Conservation (phyloP, 192 early-diverging fungal species). For the Backusella liffmaniae region DNA sequence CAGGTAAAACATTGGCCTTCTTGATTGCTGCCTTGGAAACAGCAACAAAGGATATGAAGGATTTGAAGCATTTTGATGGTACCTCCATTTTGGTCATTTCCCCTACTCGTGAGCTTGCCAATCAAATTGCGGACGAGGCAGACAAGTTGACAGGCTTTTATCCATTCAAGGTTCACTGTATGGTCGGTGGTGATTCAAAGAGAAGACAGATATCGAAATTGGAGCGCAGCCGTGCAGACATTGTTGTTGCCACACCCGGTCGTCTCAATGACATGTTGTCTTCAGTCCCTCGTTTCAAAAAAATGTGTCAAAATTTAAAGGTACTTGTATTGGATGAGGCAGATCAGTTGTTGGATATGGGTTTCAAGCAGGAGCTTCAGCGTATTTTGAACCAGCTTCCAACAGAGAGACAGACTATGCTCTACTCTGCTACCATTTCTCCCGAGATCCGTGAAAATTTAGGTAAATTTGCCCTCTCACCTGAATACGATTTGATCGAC, state of each 20-base stretch:
- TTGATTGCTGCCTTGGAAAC: constrained; percentile 85
- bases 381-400: constrained; percentile 63
- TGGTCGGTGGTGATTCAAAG: constrained; percentile 78
- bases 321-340: constrained; percentile 94
- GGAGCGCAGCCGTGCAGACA: constrained; percentile 61
- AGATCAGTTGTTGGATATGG: constrained; percentile 93
- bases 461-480: constrained; percentile 61
- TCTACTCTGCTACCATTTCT: constrained; percentile 94
- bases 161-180: constrained; percentile 62
- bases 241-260: constrained; percentile 95
- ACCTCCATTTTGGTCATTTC: constrained; percentile 77
- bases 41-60: constrained; percentile 42
- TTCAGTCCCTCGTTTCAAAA: constrained; percentile 61
- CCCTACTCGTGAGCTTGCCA: constrained; percentile 90
- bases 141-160: constrained; percentile 58
- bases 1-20: constrained; percentile 97
- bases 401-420: constrained; percentile 76
- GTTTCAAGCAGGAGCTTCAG: constrained; percentile 86
- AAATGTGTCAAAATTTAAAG: constrained; percentile 45
- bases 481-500: constrained; percentile 72
- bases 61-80: constrained; percentile 42
- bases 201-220: constrained; percentile 51
- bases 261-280: constrained; percentile 77
- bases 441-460: constrained; percentile 62
- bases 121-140: constrained; percentile 82